Evolutionary conservation across 1,284 basidiomycete species (phyloP), one percentile per base, ranked within the genome.

Genomic region (Fomitopsis betulina): DNA sequence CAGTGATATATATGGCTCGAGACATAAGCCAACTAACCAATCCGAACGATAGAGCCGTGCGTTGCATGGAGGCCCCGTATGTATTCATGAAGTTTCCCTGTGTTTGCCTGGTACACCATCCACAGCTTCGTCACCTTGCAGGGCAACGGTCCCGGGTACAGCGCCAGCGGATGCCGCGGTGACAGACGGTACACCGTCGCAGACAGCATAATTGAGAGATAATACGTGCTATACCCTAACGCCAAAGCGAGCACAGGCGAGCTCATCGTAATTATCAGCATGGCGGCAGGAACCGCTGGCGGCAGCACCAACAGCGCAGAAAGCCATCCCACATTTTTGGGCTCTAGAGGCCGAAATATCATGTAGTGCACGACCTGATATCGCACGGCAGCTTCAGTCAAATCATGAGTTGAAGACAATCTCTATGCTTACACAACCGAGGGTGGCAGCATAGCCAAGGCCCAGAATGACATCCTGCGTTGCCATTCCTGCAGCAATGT

Each of bases 11-110:
- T 19, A 21, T 35, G 19, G n/a, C 32, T 4, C 25, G 23, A 9
- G 13, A 19, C 9, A 6, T 33, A 2, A n/a, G 3, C 0, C 17
- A 5, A 55, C 64, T 21, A 45, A 71, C 70, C 70, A 17, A 67
- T 66, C 15, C 72, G 58, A n/a, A 73, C 70, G n/a, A 69, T 56
- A 32, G 72, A 69, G 0, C 70, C 70, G 53, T 71, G 71, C 19
- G 38, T 58, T 5, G 67, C 55, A 40, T 73, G 72, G 13, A 72
- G 57, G 3, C 53, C 13, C 40, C 67, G 54, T 40, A 63, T 61
- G 53, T 66, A 70, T 3, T 62, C 47, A 56, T 72, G 66, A 54
- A 63, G 62, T n/a, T 60, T 62, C 5, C 72, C 72, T 2, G 55
- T 40, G 10, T n/a, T 51, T 2, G 62, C 53, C 8, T 65, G 52